Conservation (phyloP, 2,329 filamentous ascomycete species). For the Gnomoniopsis sp. region DNA sequence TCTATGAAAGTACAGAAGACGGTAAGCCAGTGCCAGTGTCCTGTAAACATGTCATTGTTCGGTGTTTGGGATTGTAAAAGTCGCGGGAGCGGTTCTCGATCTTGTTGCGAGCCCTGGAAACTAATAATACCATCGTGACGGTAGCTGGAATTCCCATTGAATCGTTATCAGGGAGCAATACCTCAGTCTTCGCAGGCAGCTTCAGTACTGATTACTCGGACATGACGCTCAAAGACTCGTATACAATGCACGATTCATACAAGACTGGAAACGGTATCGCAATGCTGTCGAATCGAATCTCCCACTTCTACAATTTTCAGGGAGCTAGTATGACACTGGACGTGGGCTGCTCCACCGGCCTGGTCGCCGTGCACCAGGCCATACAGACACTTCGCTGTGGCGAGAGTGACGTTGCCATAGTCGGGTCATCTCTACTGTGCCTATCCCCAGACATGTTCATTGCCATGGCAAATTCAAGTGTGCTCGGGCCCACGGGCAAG, state of each 20-base stretch:
- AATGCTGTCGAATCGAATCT: conserved; percentile 35
- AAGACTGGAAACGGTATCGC: conserved; percentile 30
- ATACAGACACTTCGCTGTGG: not conserved
- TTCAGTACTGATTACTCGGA: conserved; percentile 30
- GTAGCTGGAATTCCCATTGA: conserved; percentile 19
- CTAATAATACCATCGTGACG: too few species aligned
- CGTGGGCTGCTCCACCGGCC: conserved; percentile 41
- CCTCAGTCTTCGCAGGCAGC: conserved; percentile 29
- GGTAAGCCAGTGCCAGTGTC: conserved; percentile 19
- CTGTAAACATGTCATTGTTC: too few species aligned
- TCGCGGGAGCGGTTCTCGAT: too few species aligned
- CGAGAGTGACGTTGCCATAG: conserved; percentile 18
- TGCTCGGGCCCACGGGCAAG: not conserved
- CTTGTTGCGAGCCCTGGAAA: too few species aligned
- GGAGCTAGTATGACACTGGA: conserved; percentile 42
- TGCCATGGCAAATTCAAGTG: not conserved
- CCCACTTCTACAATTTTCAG: conserved; percentile 35
- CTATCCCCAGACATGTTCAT: conserved; percentile 19
- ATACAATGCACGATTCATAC: conserved; percentile 25
- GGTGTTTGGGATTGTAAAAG: too few species aligned
- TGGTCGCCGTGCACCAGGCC: conserved; percentile 28
- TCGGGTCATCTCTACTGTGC: conserved; percentile 22
- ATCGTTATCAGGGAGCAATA: conserved; percentile 27
- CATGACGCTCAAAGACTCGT: conserved; percentile 23
- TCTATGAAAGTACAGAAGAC: conserved; percentile 6